Percentiles rank a stretch among this genome's conserved stretches.
phyloP scores from a whole-genome alignment of 164 flowering plant species.

The Macadamia tetraphylla region DNA sequence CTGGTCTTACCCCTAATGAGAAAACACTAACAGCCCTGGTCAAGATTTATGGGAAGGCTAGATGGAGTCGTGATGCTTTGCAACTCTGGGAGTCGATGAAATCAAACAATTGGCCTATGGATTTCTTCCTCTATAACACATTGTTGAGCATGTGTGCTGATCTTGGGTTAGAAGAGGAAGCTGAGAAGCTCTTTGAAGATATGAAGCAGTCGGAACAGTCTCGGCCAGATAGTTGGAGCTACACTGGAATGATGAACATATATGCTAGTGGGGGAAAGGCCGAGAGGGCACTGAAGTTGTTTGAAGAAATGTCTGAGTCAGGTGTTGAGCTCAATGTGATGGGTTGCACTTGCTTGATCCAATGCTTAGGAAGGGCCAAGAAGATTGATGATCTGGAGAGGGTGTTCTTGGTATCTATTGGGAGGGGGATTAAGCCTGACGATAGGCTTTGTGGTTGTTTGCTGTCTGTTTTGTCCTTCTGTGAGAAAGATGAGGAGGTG shows the following conservation, averaged over 20 bases:
- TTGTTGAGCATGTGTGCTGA: conserved; percentile 97
- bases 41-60: conserved; percentile 86
- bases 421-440: conserved; percentile 63
- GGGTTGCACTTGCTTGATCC: conserved; percentile 88
- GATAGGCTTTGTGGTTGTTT: conserved; percentile 85
- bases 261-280: conserved; percentile 79
- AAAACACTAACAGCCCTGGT: conserved; percentile 74
- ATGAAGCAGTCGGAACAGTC: conserved; percentile 55
- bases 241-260: conserved; percentile 84
- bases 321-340: conserved; percentile 72
- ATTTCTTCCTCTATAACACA: conserved; percentile 74
- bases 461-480: conserved; percentile 66
- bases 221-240: conserved; percentile 85
- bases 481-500: conserved; percentile 40
- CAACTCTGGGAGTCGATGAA: conserved; percentile 76
- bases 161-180: conserved; percentile 83
- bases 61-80: conserved; percentile 83
- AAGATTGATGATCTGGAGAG: conserved; percentile 66
- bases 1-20: conserved; percentile 65
- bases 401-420: conserved; percentile 43
- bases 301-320: conserved; percentile 55
- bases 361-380: conserved; percentile 68
- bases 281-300: conserved; percentile 65
- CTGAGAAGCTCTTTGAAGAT: conserved; percentile 72
- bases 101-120: conserved; percentile 75